phyloP scores from a whole-genome alignment of 352 stramenopile genomes.

The Peronospora destructor region DNA sequence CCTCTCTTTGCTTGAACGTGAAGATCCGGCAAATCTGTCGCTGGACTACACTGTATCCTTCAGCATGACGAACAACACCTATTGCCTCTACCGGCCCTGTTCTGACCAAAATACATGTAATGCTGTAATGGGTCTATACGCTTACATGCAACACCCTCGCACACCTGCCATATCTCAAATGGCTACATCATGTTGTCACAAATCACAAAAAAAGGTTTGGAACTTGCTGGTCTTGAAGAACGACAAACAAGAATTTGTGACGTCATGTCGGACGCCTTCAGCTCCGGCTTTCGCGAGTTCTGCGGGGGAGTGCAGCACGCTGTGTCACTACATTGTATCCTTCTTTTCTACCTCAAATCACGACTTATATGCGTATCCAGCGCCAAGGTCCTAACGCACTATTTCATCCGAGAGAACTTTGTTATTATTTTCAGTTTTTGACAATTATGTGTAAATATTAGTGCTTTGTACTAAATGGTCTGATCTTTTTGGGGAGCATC shows the following conservation, averaged over 20 bases:
- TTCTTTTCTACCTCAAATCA: conserved; percentile 83
- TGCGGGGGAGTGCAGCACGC: conserved; percentile 82
- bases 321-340: conserved; percentile 79
- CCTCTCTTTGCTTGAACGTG: conserved; percentile 62
- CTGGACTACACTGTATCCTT: conserved; percentile 72
- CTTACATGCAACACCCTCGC: no score
- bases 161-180: no score
- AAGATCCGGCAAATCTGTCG: conserved; percentile 69
- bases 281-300: conserved; percentile 72
- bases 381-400: conserved; percentile 46
- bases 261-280: conserved; percentile 40
- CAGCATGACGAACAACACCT: conserved; percentile 42
- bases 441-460: conserved; percentile 3
- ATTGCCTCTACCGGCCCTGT: conserved; percentile 8
- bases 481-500: conserved; percentile 86
- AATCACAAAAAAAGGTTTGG: conserved; percentile 12
- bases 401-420: background rate
- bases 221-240: conserved; percentile 8
- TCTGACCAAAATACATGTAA: conserved; percentile 60
- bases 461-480: conserved; percentile 85
- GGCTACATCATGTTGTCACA: background rate
- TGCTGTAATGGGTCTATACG: conserved; percentile 30
- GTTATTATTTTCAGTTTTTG: background rate
- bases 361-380: conserved; percentile 78
- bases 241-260: background rate